Conservation (phyloP, 2,329 filamentous ascomycete species). For the Talaromyces marneffei region DNA sequence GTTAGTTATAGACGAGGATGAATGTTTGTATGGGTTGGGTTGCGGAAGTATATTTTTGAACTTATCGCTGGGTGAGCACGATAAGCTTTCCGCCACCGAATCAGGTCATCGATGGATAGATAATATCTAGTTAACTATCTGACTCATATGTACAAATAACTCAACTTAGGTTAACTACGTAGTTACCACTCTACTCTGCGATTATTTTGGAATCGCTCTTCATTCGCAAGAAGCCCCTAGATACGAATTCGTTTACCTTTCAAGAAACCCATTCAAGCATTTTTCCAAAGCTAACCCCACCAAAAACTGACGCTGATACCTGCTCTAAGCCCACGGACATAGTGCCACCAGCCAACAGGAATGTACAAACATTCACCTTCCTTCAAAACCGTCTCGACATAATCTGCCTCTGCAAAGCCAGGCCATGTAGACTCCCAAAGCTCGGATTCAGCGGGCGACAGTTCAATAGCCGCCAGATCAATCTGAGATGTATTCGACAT, state of each 20-base stretch:
- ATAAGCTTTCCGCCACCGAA: conserved; percentile 6
- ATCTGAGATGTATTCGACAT: conserved; percentile 86
- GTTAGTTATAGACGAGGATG: background rate
- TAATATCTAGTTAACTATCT: background rate
- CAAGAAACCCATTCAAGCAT: too few relatives aligned
- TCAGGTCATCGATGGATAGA: background rate
- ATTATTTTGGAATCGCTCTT: background rate
- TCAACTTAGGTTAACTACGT: too few relatives aligned
- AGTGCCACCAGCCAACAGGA: conserved; percentile 97
- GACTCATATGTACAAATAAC: background rate
- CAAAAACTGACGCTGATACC: conserved; percentile 97
- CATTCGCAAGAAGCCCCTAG: background rate
- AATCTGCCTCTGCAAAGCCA: conserved; percentile 56
- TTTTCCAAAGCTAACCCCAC: conserved; percentile 61
- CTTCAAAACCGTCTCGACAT: conserved; percentile 68
- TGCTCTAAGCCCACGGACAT: conserved; percentile 74
- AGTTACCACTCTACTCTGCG: background rate
- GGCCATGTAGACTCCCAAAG: conserved; percentile 46
- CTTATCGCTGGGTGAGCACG: conserved; percentile 2
- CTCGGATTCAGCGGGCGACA: conserved; percentile 38
- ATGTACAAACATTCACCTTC: conserved; percentile 85
- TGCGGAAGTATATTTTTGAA: background rate
- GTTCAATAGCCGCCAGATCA: conserved; percentile 67
- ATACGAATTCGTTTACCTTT: background rate
- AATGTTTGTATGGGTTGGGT: background rate